Evolutionary conservation across 129 eudicot species (phyloP), one percentile per base, ranked within the genome.

Genomic region (Escallonia herrerae): DNA sequence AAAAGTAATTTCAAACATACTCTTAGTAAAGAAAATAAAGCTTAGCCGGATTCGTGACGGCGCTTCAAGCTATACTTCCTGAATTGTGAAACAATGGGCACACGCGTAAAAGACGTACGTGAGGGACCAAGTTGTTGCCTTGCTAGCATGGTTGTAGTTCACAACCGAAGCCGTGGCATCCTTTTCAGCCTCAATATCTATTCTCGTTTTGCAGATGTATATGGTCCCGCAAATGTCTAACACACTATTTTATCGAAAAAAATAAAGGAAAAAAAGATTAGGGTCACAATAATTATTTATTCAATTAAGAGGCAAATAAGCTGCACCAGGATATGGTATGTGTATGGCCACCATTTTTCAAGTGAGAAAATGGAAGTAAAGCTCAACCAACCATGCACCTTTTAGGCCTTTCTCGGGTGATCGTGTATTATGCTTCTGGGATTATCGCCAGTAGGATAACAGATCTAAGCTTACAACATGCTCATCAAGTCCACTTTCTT

Each of bases 271-370:
- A 49, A 49, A 49, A 49, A 49, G 11, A 22, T 22, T 22, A 22
- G 33, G 33, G 33, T 22, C 33, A 22, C 33, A 22, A 22, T 22
- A 22, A 22, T 22, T 22, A 22, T 66, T 49, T n/a, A n/a, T n/a
- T 15, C 33, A 14, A 43, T 4, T 7, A 66, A 62, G 72, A 74
- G n/a, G 62, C 15, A 51, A 47, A 56, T 15, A 48, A 15, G 4
- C 41, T 22, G 63, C 22, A 33, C 68, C 43, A 15, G 37, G 60
- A 69, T 47, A 66, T 45, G 66, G 76, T 48, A 67, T 55, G 56
- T 70, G 72, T 74, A 76, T 78, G 90, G 86, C 84, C 77, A 65
- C 54, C 58, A 73, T 63, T 75, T 6, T 5, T 15, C 12, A 39
- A 43, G 56, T 38, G 5, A 6, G 43, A 56, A 58, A 64, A 38